Percentiles rank a stretch among this genome's conserved stretches.
phyloP scores from a whole-genome alignment of 345 rosid species.

The Limnanthes douglasii region DNA sequence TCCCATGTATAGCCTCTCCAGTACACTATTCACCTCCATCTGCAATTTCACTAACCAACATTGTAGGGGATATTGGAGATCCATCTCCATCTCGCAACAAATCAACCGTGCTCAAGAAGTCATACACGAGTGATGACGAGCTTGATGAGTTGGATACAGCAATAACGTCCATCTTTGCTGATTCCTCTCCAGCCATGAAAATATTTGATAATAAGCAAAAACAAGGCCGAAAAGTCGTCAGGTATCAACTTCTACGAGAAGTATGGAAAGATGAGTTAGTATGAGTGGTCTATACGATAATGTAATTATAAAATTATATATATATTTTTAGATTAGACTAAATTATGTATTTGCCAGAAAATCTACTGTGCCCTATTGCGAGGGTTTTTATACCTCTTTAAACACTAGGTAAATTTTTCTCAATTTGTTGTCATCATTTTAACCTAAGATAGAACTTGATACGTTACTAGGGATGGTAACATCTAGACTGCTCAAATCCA shows the following conservation, averaged over 20 bases:
- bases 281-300: too few relatives aligned
- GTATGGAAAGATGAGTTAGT: constrained; percentile 59
- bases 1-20: constrained; percentile 49
- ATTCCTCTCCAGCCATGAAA: constrained; percentile 29
- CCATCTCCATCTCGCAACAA: constrained; percentile 29
- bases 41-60: constrained; percentile 24
- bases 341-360: too few relatives aligned
- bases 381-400: too few relatives aligned
- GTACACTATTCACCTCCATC: constrained; percentile 49
- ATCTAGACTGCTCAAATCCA: too few relatives aligned
- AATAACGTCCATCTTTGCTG: constrained; percentile 29
- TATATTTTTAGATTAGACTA: too few relatives aligned
- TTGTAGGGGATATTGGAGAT: constrained; percentile 42
- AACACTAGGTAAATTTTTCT: too few relatives aligned
- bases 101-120: constrained; percentile 44
- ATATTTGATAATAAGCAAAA: constrained; percentile 32
- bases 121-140: constrained; percentile 82
- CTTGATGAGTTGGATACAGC: constrained; percentile 76
- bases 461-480: too few relatives aligned
- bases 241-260: constrained; percentile 64
- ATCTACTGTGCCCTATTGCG: too few relatives aligned
- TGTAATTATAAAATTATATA: too few relatives aligned
- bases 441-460: too few relatives aligned
- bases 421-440: too few relatives aligned
- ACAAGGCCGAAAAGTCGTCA: constrained; percentile 33